These are phyloP conservation scores for Teratosphaeria epicoccoides DNA, from an alignment of 2,329 filamentous ascomycete genomes.

Conservation along the genomic window DNA sequence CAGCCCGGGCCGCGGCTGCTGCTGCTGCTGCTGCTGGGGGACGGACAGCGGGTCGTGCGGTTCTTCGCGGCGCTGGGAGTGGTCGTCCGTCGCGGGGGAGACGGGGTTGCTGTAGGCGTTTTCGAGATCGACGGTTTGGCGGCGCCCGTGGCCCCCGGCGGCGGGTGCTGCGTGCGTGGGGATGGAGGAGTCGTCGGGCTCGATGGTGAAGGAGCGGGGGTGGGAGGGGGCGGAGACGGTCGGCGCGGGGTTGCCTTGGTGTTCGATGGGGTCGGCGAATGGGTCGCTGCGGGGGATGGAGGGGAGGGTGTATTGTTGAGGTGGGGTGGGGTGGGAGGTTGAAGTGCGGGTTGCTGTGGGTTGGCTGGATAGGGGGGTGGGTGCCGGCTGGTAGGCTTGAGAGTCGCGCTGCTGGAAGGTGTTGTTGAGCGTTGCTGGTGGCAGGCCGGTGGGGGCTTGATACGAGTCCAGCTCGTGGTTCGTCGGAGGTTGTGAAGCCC, in stretches of 20 bases:
- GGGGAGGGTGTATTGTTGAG: background rate
- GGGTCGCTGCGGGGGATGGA: slow-evolving; percentile 26
- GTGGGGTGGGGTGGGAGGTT: slow-evolving; percentile 6
- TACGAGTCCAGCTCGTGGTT: slow-evolving; percentile 6
- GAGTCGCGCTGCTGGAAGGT: slow-evolving; percentile 1
- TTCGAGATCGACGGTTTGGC: slow-evolving; percentile 17
- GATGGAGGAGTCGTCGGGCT: slow-evolving; percentile 10
- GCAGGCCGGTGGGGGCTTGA: slow-evolving; percentile 16
- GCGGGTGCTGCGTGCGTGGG: slow-evolving; percentile 1
- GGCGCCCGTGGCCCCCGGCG: background rate
- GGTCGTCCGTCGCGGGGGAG: too few relatives aligned
- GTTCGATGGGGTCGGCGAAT: slow-evolving; percentile 33
- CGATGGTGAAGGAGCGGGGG: slow-evolving; percentile 13
- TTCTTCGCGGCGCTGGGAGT: too few relatives aligned
- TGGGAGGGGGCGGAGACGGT: slow-evolving; percentile 4
- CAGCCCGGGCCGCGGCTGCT: slow-evolving; percentile 13
- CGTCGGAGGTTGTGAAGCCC: background rate
- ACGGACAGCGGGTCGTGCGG: too few relatives aligned
- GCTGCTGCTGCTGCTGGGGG: too few relatives aligned
- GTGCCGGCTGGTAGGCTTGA: slow-evolving; percentile 2
- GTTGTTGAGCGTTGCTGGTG: slow-evolving; percentile 4
- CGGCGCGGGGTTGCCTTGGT: slow-evolving; percentile 21
- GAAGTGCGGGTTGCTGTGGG: slow-evolving; percentile 5
- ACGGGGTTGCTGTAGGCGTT: slow-evolving; percentile 12
- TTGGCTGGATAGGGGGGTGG: background rate